Evolutionary conservation across 2,329 filamentous ascomycete species (phyloP), one percentile per base, ranked within the genome.

Genomic region (Ophiostoma pallidulum): DNA sequence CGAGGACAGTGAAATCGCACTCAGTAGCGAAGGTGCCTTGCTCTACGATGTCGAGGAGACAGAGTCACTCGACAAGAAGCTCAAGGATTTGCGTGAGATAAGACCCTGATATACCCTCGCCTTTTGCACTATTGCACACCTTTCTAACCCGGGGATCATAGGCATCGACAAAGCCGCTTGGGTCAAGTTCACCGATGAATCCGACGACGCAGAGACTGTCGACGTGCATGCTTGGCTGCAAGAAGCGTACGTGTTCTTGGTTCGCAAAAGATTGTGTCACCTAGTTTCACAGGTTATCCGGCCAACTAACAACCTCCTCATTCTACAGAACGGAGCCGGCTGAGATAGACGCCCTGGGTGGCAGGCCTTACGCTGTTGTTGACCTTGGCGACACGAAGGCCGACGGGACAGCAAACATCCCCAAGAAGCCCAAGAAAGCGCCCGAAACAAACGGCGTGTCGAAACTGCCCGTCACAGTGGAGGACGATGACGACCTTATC

Each of bases 41-140:
- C 73, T 97, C 36, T 97, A 94, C 58, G 92, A 97, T 58, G 78
- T 82, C 0, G 92, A 97, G 48, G 79, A 94, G 58, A 87, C 87
- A 4, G 86, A 94, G 49, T 94, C 96, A 58, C 69, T 97, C 1
- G 64, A 72, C 1, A 94, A 88, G 69, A 89, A 84, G 51, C 74
- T 98, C 43, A 72, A 66, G 22, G 86, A 95, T 18, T 73, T 96
- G 8, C 86, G 79, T 78, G 69, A 57, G 68, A n/a, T n/a, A n/a
- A n/a, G n/a, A n/a, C n/a, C n/a, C n/a, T n/a, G n/a, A n/a, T n/a
- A n/a, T n/a, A n/a, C n/a, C n/a, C n/a, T n/a, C n/a, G n/a, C n/a
- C n/a, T n/a, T n/a, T n/a, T n/a, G n/a, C n/a, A n/a, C n/a, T n/a
- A n/a, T n/a, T n/a, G n/a, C n/a, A n/a, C n/a, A n/a, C n/a, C n/a